These are phyloP conservation scores for Haplosporangium sp. DNA, from an alignment of 371 early-diverging fungal genomes.

Conservation along the genomic window DNA sequence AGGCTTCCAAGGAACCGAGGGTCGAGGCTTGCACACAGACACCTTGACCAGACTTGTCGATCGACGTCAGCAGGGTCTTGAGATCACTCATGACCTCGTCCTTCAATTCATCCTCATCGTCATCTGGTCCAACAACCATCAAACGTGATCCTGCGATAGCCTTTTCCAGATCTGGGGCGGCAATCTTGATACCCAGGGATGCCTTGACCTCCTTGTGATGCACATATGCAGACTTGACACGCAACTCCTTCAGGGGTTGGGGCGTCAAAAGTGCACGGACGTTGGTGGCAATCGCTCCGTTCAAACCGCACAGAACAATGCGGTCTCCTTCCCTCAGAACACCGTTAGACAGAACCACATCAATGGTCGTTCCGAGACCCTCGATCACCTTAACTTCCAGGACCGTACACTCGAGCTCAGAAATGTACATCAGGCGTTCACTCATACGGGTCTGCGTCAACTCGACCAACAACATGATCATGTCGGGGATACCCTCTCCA, in stretches of 20 bases:
- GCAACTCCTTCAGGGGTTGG: constrained; percentile 98
- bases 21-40: constrained; percentile 99
- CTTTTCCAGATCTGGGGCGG: constrained; percentile 97
- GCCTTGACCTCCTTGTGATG: constrained; percentile 99
- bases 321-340: constrained; percentile 97
- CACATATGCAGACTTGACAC: constrained; percentile 97
- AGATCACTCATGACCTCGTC: constrained; percentile 96
- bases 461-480: constrained; percentile 93
- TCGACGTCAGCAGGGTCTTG: constrained; percentile 76
- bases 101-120: constrained; percentile 95
- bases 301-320: constrained; percentile 97
- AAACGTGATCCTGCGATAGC: constrained; percentile 99
- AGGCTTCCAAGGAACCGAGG: constrained; percentile 99
- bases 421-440: constrained; percentile 94
- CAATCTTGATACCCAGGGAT: constrained; percentile 98
- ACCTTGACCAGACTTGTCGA: constrained; percentile 93
- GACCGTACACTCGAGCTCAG: constrained; percentile 98
- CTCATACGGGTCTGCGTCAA: constrained; percentile 97
- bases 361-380: constrained; percentile 99
- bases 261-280: constrained; percentile 98
- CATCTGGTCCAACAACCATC: constrained; percentile 93
- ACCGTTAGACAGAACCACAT: constrained; percentile 99
- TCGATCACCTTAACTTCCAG: constrained; percentile 99
- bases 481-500: constrained; percentile 99
- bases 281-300: constrained; percentile 97